A percentile compares a stretch with the other conserved stretches of the same genome.
These are phyloP conservation scores for Lepidium didymum DNA, from an alignment of 345 rosid species.

Conservation along the genomic window DNA sequence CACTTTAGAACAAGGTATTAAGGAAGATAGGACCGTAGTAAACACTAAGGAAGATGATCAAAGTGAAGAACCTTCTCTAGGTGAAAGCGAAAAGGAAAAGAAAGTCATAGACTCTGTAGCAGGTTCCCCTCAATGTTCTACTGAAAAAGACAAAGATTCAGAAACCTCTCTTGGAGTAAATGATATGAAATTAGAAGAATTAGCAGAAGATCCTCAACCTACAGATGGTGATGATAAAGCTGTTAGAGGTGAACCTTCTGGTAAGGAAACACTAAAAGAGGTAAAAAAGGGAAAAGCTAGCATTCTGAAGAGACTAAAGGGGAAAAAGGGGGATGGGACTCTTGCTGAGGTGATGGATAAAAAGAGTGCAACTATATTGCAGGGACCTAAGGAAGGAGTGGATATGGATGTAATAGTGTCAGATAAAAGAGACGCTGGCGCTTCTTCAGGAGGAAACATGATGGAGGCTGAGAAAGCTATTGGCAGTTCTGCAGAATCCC, in stretches of 20 bases:
- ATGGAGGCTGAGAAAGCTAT: conserved; percentile 23
- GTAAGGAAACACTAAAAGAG: background rate
- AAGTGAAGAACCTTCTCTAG: conserved; percentile 6
- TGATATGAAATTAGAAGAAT: background rate
- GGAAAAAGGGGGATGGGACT: background rate
- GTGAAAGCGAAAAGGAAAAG: conserved; percentile 5
- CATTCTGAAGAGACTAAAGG: background rate
- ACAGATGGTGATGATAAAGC: background rate
- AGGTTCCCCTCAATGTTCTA: conserved; percentile 4
- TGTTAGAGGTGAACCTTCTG: background rate
- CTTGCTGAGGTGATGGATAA: background rate
- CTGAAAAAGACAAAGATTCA: conserved; percentile 2
- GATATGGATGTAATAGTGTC: background rate
- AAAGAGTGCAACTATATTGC: background rate
- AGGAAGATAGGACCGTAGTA: background rate
- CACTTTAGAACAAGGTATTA: conserved; percentile 2
- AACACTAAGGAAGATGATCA: background rate
- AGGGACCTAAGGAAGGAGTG: background rate
- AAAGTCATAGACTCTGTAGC: conserved; percentile 8
- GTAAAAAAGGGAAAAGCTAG: background rate
- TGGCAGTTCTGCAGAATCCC: conserved; percentile 19
- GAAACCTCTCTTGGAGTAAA: conserved; percentile 7
- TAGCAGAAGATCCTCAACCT: background rate
- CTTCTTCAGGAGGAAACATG: conserved; percentile 23
- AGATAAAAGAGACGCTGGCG: background rate